Evolutionary conservation across 73 alveolate genomes (phyloP), one percentile per base, ranked within the genome.

Genomic region (Paramecium bursaria): DNA sequence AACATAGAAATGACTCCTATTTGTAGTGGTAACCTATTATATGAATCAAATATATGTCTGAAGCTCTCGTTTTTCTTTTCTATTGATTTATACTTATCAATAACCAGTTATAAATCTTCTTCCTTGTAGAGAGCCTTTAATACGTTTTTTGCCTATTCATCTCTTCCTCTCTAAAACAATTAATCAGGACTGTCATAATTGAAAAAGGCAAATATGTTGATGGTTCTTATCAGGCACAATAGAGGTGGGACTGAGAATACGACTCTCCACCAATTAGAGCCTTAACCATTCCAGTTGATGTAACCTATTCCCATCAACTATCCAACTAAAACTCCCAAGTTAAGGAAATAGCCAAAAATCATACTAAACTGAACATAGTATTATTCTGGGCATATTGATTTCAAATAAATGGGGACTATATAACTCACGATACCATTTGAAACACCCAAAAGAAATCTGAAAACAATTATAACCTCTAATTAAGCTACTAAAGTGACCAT

Each of bases 141-240:
- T 26, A 57, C 76, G 17, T 29, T 25, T 57, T 26, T 23, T 57
- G 76, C 76, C 17, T 29, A 5, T 29, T 57, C 76, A 4, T 25
- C 14, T 2, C 31, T 11, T 9, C 76, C 76, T 3, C 76, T 57
- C 4, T 57, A 9, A 2, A 57, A 29, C 9, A 57, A 57, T 57
- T 57, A 29, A 25, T 26, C 49, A 2, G 76, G 76, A 57, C 76
- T 57, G 26, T 57, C 76, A 27, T 57, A 57, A 57, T 57, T 57
- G 30, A 0, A 57, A 2, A 57, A 15, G 31, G 31, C 26, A 1
- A 29, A 44, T 30, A 57, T 23, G 0, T 29, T 27, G 9, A 15
- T 13, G 9, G 76, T 29, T 10, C 76, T 33, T 3, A 29, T 13
- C 0, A 57, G 17, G 29, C 76, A 57, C 2, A 57, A 17, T 3